These are phyloP conservation scores for Stachybotrys chlorohalonatus DNA, from an alignment of 2,329 filamentous ascomycete genomes.

Conservation along the genomic window DNA sequence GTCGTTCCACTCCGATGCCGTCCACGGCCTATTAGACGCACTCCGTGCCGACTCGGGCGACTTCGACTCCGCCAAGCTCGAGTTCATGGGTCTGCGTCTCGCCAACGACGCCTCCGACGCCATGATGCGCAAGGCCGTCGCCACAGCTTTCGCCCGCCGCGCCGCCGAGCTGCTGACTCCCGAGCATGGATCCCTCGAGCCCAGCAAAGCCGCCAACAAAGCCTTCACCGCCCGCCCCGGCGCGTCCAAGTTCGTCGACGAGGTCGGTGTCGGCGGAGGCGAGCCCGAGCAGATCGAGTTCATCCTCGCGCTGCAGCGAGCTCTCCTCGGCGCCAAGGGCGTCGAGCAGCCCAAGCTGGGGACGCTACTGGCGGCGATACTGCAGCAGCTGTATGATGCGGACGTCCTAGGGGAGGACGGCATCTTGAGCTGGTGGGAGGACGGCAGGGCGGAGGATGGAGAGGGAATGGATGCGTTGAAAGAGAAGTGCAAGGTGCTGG, in stretches of 20 bases:
- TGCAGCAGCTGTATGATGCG: slow-evolving; percentile 76
- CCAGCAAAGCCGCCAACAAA: slow-evolving; percentile 54
- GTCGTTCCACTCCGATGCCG: slow-evolving; percentile 78
- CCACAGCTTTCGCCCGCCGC: slow-evolving; percentile 74
- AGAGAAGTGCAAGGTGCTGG: slow-evolving; percentile 65
- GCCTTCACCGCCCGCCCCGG: slow-evolving; percentile 47
- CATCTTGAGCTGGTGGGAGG: slow-evolving; percentile 80
- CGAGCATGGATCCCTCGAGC: slow-evolving; percentile 43
- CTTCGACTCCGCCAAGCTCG: slow-evolving; percentile 74
- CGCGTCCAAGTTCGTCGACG: slow-evolving; percentile 45
- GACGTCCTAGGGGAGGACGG: slow-evolving; percentile 87
- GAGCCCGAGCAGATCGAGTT: slow-evolving; percentile 80
- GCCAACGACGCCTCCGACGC: slow-evolving; percentile 83
- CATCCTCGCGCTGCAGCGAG: slow-evolving; percentile 70
- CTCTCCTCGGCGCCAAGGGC: slow-evolving; percentile 59
- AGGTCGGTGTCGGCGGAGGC: slow-evolving; percentile 55
- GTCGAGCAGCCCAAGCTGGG: slow-evolving; percentile 39
- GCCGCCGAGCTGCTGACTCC: slow-evolving; percentile 58
- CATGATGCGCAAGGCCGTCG: slow-evolving; percentile 80
- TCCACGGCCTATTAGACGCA: slow-evolving; percentile 77
- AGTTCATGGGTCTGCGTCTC: slow-evolving; percentile 89
- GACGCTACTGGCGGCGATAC: slow-evolving; percentile 64
- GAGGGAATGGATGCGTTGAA: slow-evolving; percentile 63
- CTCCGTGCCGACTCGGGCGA: slow-evolving; percentile 66
- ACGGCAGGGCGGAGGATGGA: slow-evolving; percentile 55